A percentile compares a stretch with the other conserved stretches of the same genome.
Conservation (phyloP, 768 basidiomycete species). For the Lactarius psammicola region DNA sequence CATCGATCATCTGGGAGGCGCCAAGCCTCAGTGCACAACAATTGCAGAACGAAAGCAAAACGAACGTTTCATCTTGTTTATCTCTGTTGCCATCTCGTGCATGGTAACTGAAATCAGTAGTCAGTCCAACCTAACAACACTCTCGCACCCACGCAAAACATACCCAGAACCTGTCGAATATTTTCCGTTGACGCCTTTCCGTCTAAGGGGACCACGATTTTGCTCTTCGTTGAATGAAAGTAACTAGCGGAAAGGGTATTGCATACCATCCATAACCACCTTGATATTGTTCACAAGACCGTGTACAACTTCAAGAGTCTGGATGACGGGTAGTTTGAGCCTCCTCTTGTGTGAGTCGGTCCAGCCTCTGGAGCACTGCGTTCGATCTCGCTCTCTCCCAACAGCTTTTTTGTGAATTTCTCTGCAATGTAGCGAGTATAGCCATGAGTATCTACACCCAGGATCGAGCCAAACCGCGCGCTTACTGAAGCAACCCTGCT, state of each 20-base stretch:
- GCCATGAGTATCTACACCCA: too few species aligned
- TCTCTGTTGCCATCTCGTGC: neutral
- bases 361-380: neutral
- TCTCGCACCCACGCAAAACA: neutral
- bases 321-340: neutral
- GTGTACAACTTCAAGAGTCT: neutral
- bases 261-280: constrained; percentile 1
- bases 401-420: constrained; percentile 4
- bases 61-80: constrained; percentile 17
- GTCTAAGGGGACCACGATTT: neutral
- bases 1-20: neutral
- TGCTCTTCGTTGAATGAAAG: neutral
- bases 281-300: constrained; percentile 6
- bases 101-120: neutral
- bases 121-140: neutral
- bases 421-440: too few species aligned
- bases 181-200: neutral
- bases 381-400: constrained; percentile 9
- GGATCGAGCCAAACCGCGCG: too few species aligned
- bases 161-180: neutral
- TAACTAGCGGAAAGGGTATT: neutral
- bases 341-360: constrained; percentile 12
- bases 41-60: neutral
- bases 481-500: constrained; percentile 14
- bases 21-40: neutral